Conservation (phyloP, 129 eudicot species). For the Flaveria sonorensis region DNA sequence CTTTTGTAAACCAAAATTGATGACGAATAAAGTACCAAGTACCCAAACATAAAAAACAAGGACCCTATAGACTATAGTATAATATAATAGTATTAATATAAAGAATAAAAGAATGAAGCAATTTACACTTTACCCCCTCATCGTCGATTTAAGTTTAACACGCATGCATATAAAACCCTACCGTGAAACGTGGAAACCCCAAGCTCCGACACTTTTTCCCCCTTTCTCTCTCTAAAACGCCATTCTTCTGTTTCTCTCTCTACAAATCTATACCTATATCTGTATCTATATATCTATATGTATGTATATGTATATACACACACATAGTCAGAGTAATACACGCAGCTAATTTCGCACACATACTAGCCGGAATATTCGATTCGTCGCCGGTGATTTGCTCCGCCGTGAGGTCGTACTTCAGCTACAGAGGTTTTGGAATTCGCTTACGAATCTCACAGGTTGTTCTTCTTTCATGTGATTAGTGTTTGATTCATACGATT, state of each 20-base stretch:
- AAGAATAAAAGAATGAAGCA: background rate
- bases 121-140: constrained; percentile 27
- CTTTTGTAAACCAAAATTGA: constrained; percentile 7
- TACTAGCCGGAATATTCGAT: constrained; percentile 28
- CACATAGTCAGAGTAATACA: constrained; percentile 15
- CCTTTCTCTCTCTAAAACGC: constrained; percentile 22
- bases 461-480: constrained; percentile 1
- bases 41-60: background rate
- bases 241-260: background rate
- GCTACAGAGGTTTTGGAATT: constrained; percentile 25
- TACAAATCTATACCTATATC: background rate
- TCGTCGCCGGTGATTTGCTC: constrained; percentile 20
- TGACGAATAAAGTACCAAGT: constrained; percentile 26
- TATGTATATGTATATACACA: background rate
- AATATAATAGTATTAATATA: background rate
- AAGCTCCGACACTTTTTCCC: constrained; percentile 31
- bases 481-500: background rate
- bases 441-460: constrained; percentile 25
- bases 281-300: background rate
- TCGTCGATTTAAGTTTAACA: constrained; percentile 25
- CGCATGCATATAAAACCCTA: constrained; percentile 33
- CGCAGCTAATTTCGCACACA: constrained; percentile 37
- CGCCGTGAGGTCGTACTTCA: constrained; percentile 3
- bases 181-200: constrained; percentile 42
- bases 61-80: background rate